phyloP scores from a whole-genome alignment of 352 stramenopile species.

The Globisporangium cylindrosporum region DNA sequence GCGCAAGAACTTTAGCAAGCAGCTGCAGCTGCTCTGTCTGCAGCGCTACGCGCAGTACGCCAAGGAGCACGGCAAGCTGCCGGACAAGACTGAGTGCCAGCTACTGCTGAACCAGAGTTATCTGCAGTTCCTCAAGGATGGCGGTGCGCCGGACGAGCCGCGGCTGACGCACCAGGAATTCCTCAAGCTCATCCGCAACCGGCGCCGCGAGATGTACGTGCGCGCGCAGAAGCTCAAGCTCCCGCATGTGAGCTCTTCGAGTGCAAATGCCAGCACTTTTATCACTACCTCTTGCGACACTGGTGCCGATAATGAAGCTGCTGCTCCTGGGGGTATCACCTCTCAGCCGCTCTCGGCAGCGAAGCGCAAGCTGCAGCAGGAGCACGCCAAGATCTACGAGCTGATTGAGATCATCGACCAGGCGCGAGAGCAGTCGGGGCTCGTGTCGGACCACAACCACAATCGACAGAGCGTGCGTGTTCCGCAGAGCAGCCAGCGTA shows the following conservation, averaged over 20 bases:
- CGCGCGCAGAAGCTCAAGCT: conserved; percentile 25
- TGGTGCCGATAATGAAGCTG: conserved; percentile 8
- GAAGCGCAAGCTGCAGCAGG: conserved; percentile 50
- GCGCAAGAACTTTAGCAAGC: conserved; percentile 72
- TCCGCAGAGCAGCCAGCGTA: not conserved
- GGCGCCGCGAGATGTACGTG: conserved; percentile 53
- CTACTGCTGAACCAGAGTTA: conserved; percentile 51
- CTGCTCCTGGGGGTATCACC: not conserved
- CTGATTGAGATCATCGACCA: conserved; percentile 64
- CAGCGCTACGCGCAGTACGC: conserved; percentile 50
- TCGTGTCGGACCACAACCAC: conserved; percentile 23
- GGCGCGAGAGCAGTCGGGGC: conserved; percentile 30
- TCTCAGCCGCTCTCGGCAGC: conserved; percentile 25
- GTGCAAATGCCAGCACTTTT: not conserved
- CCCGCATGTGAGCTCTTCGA: not conserved
- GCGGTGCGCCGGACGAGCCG: conserved; percentile 44
- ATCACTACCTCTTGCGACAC: not conserved
- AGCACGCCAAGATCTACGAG: conserved; percentile 55
- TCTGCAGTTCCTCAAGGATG: conserved; percentile 49
- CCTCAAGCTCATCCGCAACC: conserved; percentile 69
- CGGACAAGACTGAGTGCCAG: conserved; percentile 47
- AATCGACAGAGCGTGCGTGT: not conserved
- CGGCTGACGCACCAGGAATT: conserved; percentile 52
- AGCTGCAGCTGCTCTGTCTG: conserved; percentile 58
- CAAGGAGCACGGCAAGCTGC: conserved; percentile 32